These are phyloP conservation scores for Cephalotrichum gorgonifer DNA, from an alignment of 2,329 filamentous ascomycete genomes.

Conservation along the genomic window DNA sequence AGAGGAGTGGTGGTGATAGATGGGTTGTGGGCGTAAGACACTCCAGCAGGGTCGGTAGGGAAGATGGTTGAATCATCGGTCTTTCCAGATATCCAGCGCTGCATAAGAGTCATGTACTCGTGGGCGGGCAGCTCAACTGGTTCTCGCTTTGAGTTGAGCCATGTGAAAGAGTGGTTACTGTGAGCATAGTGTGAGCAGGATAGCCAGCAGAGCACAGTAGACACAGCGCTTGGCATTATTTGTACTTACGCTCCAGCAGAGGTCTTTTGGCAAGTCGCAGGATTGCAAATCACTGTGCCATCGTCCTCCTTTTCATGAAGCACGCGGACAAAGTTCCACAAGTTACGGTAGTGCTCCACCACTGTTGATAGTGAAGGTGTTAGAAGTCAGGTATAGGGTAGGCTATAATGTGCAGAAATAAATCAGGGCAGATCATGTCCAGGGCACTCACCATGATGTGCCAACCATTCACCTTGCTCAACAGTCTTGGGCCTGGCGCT, in stretches of 20 bases:
- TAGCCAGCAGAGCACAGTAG: not conserved
- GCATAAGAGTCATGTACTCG: slow-evolving; percentile 91
- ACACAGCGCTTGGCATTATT: not conserved
- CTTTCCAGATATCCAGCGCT: slow-evolving; percentile 95
- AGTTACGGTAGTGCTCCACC: slow-evolving; percentile 82
- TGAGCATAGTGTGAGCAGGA: not conserved
- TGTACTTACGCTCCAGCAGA: slow-evolving; percentile 77
- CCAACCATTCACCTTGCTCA: slow-evolving; percentile 90
- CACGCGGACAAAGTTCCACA: slow-evolving; percentile 82
- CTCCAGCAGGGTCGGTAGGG: slow-evolving; percentile 68
- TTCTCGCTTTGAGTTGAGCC: slow-evolving; percentile 79
- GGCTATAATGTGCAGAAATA: no score
- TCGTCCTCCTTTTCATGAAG: slow-evolving; percentile 78
- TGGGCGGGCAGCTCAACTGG: slow-evolving; percentile 86
- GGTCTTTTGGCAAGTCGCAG: slow-evolving; percentile 78
- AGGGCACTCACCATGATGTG: slow-evolving; percentile 67
- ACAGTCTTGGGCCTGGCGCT: slow-evolving; percentile 89
- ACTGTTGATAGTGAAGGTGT: slow-evolving; percentile 50
- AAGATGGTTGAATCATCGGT: slow-evolving; percentile 85
- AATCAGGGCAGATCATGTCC: no score
- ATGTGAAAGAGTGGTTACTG: slow-evolving; percentile 90
- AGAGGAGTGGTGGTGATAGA: slow-evolving; percentile 48
- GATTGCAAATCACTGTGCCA: slow-evolving; percentile 72
- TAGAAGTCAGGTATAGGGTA: slow-evolving; percentile 6
- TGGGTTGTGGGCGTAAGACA: slow-evolving; percentile 56